Percentiles rank a stretch among this genome's conserved stretches.
Evolutionary conservation across 2,329 filamentous ascomycete genomes (phyloP).

Genomic region (Trichoderma asperellum): DNA sequence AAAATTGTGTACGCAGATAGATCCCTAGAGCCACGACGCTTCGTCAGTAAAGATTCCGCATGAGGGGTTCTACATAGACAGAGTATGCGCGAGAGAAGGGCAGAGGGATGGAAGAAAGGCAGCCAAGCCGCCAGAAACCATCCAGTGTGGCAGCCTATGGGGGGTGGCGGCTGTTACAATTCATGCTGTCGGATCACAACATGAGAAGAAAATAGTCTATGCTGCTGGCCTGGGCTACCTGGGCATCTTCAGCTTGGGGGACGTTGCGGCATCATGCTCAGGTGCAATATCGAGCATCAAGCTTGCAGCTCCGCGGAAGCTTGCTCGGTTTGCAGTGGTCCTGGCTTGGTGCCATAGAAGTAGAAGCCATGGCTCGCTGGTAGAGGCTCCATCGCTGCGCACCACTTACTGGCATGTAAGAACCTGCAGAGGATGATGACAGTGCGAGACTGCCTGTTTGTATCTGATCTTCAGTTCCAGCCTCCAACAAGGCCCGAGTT

Average conservation of each 20-base stretch:
- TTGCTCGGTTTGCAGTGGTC: background rate
- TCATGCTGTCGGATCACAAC: background rate
- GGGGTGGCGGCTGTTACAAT: background rate
- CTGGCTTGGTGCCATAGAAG: background rate
- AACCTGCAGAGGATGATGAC: background rate
- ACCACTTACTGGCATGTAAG: background rate
- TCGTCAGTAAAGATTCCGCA: background rate
- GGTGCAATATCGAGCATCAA: background rate
- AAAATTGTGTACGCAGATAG: background rate
- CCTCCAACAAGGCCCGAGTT: background rate
- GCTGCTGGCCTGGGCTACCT: background rate
- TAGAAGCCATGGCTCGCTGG: background rate
- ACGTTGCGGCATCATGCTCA: background rate
- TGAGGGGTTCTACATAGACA: background rate
- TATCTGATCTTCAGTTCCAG: background rate
- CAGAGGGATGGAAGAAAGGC: background rate
- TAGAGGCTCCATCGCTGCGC: background rate
- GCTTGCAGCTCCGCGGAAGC: background rate
- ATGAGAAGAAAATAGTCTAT: background rate
- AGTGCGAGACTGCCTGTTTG: no score
- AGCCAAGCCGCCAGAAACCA: background rate
- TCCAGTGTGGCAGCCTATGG: background rate
- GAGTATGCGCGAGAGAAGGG: background rate
- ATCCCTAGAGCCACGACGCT: background rate
- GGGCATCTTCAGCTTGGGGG: no score